Conservation (phyloP, 257 asterid species). For the Craterostigma plantagineum region DNA sequence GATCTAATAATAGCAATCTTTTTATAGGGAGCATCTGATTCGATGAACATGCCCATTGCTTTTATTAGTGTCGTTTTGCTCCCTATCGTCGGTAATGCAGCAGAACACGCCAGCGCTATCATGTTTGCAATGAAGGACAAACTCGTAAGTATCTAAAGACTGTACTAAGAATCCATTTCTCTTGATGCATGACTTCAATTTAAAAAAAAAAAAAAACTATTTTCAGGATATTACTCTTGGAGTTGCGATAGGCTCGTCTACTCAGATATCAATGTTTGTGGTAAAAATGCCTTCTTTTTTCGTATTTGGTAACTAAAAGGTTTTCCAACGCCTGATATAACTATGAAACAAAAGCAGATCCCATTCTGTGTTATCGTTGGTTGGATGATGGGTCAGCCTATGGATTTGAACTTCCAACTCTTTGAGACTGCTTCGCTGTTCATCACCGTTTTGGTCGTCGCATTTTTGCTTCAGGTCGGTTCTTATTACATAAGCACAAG, state of each 20-base stretch:
- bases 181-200: constrained; percentile 3
- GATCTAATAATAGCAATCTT: neutral
- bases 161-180: neutral
- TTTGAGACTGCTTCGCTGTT: constrained; percentile 67
- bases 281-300: constrained; percentile 20
- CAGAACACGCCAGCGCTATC: constrained; percentile 79
- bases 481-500: no score
- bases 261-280: constrained; percentile 80
- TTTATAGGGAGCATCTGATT: constrained; percentile 64
- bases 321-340: neutral
- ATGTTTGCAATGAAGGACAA: constrained; percentile 84
- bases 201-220: constrained; percentile 7
- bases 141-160: constrained; percentile 32
- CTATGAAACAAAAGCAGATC: constrained; percentile 24
- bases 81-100: constrained; percentile 81
- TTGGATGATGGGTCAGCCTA: constrained; percentile 55
- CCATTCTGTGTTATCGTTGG: constrained; percentile 55
- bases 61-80: constrained; percentile 74
- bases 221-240: constrained; percentile 62
- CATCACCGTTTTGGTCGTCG: constrained; percentile 70
- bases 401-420: constrained; percentile 67
- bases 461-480: constrained; percentile 79
- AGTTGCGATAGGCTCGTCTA: constrained; percentile 77
- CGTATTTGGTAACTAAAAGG: neutral
- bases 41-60: constrained; percentile 63